phyloP scores from a whole-genome alignment of 2,329 filamentous ascomycete species.

The Chlorencoelia australis region DNA sequence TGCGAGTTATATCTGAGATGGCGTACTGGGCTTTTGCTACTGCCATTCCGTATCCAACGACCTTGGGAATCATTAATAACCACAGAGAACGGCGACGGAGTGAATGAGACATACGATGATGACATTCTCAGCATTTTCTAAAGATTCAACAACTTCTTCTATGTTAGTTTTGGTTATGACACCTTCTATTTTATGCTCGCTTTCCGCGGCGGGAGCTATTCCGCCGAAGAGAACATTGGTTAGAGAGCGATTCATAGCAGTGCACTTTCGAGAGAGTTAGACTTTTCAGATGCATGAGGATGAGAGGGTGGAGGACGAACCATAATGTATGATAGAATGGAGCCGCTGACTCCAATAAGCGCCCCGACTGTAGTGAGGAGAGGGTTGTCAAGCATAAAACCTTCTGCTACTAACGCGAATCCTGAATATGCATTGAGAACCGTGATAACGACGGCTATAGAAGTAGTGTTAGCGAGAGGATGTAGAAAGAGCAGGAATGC shows the following conservation, averaged over 20 bases:
- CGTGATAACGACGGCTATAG: slow-evolving; percentile 68
- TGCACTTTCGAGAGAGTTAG: slow-evolving; percentile 43
- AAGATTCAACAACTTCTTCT: slow-evolving; percentile 69
- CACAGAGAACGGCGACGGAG: neutral
- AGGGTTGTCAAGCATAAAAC: slow-evolving; percentile 83
- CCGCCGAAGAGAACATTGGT: slow-evolving; percentile 85
- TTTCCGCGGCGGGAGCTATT: slow-evolving; percentile 51
- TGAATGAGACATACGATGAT: slow-evolving; percentile 47
- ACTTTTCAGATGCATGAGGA: neutral
- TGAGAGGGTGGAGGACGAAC: slow-evolving; percentile 13
- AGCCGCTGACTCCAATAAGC: slow-evolving; percentile 79
- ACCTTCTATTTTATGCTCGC: slow-evolving; percentile 69
- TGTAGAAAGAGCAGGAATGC: slow-evolving; percentile 9
- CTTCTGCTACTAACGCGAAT: slow-evolving; percentile 82
- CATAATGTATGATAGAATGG: slow-evolving; percentile 78
- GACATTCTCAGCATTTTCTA: slow-evolving; percentile 69
- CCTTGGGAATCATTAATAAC: neutral
- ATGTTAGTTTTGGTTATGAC: slow-evolving; percentile 67
- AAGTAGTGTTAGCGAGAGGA: slow-evolving; percentile 12
- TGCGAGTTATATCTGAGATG: slow-evolving; percentile 69
- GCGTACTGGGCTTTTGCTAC: slow-evolving; percentile 90
- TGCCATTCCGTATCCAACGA: slow-evolving; percentile 85
- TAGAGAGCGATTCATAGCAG: slow-evolving; percentile 86
- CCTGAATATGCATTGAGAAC: slow-evolving; percentile 87
- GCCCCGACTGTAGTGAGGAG: slow-evolving; percentile 78